These are phyloP conservation scores for Ogataea ganodermae DNA, from an alignment of 805 yeast species.

Conservation along the genomic window DNA sequence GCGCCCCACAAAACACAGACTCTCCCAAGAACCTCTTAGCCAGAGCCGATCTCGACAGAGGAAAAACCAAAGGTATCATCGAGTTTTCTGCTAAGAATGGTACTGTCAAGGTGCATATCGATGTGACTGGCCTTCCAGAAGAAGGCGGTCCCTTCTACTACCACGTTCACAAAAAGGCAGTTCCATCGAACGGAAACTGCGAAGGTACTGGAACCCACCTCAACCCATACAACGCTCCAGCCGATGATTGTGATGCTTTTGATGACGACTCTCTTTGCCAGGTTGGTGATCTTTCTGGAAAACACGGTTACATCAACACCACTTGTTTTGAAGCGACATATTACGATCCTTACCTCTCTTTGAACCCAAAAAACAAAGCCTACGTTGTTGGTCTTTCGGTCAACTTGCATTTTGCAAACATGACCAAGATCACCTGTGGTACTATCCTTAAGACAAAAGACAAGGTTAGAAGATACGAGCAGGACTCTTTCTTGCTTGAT, in stretches of 20 bases:
- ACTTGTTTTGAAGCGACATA: conserved; percentile 68
- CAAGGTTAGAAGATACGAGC: conserved; percentile 28
- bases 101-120: conserved; percentile 65
- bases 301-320: conserved; percentile 71
- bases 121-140: conserved; percentile 67
- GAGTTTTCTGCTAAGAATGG: conserved; percentile 63
- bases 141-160: conserved; percentile 68
- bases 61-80: conserved; percentile 50
- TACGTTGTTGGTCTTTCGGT: conserved; percentile 60
- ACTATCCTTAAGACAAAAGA: conserved; percentile 44
- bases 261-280: conserved; percentile 59
- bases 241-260: conserved; percentile 49
- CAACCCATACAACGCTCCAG: conserved; percentile 62
- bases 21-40: conserved; percentile 55
- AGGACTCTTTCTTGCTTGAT: conserved; percentile 19
- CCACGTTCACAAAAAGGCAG: conserved; percentile 63
- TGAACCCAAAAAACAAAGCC: conserved; percentile 56
- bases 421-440: conserved; percentile 64
- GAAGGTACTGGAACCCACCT: conserved; percentile 58
- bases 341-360: conserved; percentile 64
- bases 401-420: conserved; percentile 55
- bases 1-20: conserved; percentile 52
- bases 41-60: conserved; percentile 57
- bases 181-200: conserved; percentile 54
- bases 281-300: conserved; percentile 77